These are phyloP conservation scores for Naematelia aurantialba DNA, from an alignment of 768 basidiomycete genomes.

Conservation along the genomic window DNA sequence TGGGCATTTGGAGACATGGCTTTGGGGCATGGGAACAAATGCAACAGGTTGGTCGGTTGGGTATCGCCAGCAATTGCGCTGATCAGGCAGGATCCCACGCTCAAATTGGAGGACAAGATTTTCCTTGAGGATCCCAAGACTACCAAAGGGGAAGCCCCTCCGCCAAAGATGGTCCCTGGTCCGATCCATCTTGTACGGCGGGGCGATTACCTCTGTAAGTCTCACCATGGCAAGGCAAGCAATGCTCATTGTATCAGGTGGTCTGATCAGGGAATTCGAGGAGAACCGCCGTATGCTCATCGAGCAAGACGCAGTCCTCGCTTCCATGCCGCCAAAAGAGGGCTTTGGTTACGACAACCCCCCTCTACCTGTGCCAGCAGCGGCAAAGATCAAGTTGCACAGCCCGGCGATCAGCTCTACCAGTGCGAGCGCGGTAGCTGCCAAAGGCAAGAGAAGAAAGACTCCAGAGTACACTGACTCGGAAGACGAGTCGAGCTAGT, in stretches of 20 bases:
- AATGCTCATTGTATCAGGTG: conserved; percentile 24
- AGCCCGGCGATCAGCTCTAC: conserved; percentile 56
- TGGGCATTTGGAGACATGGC: conserved; percentile 88
- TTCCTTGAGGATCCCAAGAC: conserved; percentile 92
- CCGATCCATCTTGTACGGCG: conserved; percentile 96
- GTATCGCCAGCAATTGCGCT: neutral
- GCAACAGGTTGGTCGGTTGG: conserved; percentile 53
- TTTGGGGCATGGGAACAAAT: conserved; percentile 98
- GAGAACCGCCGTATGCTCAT: conserved; percentile 41
- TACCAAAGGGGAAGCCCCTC: conserved; percentile 57
- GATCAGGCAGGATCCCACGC: conserved; percentile 62
- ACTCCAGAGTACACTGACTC: conserved; percentile 96
- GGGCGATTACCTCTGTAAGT: conserved; percentile 73
- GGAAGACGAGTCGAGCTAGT: conserved; percentile 86
- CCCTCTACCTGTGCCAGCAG: conserved; percentile 13
- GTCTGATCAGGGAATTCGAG: conserved; percentile 47
- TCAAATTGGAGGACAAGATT: conserved; percentile 85
- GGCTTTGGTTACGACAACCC: conserved; percentile 39
- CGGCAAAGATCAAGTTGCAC: conserved; percentile 6
- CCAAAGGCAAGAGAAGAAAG: conserved; percentile 84
- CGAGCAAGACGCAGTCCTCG: conserved; percentile 41
- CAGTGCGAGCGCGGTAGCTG: conserved; percentile 55
- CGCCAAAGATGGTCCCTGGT: conserved; percentile 66
- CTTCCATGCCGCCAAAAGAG: conserved; percentile 36
- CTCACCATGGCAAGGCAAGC: neutral